phyloP scores from a whole-genome alignment of 441 rosid genomes.

The Gossypium laxum region DNA sequence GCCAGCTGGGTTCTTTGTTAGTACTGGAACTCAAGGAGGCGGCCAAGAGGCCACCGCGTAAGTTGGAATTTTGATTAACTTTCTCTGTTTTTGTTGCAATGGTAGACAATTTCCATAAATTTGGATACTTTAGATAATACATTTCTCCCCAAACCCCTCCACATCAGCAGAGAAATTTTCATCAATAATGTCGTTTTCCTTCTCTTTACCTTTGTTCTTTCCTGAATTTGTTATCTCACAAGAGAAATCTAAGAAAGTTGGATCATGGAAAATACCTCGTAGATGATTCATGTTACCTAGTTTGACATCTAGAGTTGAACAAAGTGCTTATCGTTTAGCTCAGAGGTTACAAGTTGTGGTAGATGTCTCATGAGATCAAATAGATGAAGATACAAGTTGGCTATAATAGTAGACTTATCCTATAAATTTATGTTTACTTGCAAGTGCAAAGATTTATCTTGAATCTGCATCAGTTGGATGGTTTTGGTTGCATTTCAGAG shows the following conservation, averaged over 20 bases:
- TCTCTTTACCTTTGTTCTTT: background rate
- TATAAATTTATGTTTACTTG: background rate
- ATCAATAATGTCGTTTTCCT: background rate
- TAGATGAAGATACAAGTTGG: background rate
- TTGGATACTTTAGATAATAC: background rate
- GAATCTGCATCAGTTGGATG: background rate
- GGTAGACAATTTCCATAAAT: background rate
- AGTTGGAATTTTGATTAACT: constrained; percentile 22
- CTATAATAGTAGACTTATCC: background rate
- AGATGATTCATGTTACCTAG: background rate
- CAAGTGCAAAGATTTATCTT: background rate
- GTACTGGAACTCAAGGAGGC: constrained; percentile 95
- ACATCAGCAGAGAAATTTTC: background rate
- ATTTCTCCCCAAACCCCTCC: background rate
- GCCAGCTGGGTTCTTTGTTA: constrained; percentile 84
- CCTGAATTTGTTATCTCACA: background rate
- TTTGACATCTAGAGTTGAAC: background rate
- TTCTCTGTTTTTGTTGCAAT: background rate
- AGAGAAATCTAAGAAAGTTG: background rate
- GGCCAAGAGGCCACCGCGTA: constrained; percentile 97
- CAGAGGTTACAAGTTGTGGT: background rate
- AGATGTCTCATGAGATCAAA: background rate
- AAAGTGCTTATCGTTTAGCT: background rate
- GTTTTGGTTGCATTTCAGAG: background rate
- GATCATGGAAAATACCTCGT: background rate